Evolutionary conservation across 306 rosid genomes (phyloP).

Genomic region (Coriaria nepalensis): DNA sequence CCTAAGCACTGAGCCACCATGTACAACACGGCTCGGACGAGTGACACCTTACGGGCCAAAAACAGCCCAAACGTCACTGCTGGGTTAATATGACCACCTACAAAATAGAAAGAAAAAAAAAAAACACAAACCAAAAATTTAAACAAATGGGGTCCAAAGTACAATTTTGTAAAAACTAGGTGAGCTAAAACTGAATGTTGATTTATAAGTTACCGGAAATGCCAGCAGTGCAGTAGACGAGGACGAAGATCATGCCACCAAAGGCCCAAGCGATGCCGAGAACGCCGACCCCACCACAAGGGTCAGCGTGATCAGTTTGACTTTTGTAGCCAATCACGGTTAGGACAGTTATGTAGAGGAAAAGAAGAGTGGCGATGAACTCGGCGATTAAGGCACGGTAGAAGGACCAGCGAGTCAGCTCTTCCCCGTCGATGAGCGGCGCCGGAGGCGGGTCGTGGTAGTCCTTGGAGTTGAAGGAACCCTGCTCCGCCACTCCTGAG

Average conservation of each 20-base stretch:
- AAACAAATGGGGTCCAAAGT: too few species aligned
- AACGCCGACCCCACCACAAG: background rate
- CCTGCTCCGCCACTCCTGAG: slow-evolving; percentile 16
- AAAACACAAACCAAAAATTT: too few species aligned
- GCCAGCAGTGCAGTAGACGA: slow-evolving; percentile 7
- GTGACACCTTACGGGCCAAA: too few species aligned
- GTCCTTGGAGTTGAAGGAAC: slow-evolving; percentile 32
- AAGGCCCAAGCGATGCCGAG: slow-evolving; percentile 17
- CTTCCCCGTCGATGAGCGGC: slow-evolving; percentile 41
- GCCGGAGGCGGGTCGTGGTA: slow-evolving; percentile 72
- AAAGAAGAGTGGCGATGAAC: slow-evolving; percentile 78
- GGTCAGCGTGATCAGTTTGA: slow-evolving; percentile 22
- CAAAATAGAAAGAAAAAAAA: too few species aligned
- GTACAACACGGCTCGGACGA: too few species aligned
- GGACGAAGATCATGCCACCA: slow-evolving; percentile 33
- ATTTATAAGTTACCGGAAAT: slow-evolving; percentile 11
- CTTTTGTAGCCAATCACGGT: slow-evolving; percentile 35
- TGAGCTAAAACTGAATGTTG: background rate
- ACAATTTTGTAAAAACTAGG: too few species aligned
- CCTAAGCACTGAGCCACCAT: too few species aligned
- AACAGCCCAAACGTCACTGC: too few species aligned
- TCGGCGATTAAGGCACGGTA: slow-evolving; percentile 76
- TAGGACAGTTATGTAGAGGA: slow-evolving; percentile 48
- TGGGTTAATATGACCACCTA: too few species aligned
- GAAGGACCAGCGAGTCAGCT: slow-evolving; percentile 63